phyloP scores from a whole-genome alignment of 2,329 filamentous ascomycete species.

The Hypoxylon sp. region DNA sequence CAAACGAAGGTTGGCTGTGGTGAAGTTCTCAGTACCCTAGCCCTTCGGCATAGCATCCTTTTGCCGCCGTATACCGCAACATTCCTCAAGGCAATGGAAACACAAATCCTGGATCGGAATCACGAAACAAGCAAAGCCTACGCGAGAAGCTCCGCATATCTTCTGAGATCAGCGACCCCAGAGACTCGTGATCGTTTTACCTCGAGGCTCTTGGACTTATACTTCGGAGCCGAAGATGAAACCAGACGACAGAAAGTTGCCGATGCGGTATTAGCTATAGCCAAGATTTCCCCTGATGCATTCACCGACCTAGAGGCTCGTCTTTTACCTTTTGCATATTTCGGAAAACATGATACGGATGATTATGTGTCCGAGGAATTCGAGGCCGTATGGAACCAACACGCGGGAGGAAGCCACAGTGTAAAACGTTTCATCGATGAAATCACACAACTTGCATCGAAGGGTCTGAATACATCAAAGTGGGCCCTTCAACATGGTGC shows the following conservation, averaged over 20 bases:
- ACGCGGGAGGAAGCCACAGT: constrained; percentile 86
- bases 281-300: constrained; percentile 89
- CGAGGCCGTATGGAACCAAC: constrained; percentile 88
- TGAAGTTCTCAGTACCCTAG: constrained; percentile 85
- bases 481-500: constrained; percentile 94
- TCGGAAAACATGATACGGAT: constrained; percentile 88
- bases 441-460: constrained; percentile 78
- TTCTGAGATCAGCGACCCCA: constrained; percentile 74
- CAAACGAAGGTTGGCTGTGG: constrained; percentile 95
- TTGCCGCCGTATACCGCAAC: constrained; percentile 82
- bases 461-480: constrained; percentile 81
- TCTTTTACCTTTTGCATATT: constrained; percentile 88
- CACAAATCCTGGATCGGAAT: constrained; percentile 89
- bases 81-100: constrained; percentile 84
- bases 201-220: constrained; percentile 74
- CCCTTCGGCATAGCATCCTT: constrained; percentile 81
- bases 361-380: constrained; percentile 86
- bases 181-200: constrained; percentile 67
- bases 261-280: constrained; percentile 85
- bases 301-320: constrained; percentile 83
- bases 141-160: constrained; percentile 87
- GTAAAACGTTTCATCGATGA: constrained; percentile 88
- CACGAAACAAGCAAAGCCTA: constrained; percentile 94
- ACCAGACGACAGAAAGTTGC: constrained; percentile 80
- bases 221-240: constrained; percentile 86